A percentile compares a stretch with the other conserved stretches of the same genome.
phyloP scores from a whole-genome alignment of 1,284 basidiomycete species.

The Rhodotorula mucilaginosa region DNA sequence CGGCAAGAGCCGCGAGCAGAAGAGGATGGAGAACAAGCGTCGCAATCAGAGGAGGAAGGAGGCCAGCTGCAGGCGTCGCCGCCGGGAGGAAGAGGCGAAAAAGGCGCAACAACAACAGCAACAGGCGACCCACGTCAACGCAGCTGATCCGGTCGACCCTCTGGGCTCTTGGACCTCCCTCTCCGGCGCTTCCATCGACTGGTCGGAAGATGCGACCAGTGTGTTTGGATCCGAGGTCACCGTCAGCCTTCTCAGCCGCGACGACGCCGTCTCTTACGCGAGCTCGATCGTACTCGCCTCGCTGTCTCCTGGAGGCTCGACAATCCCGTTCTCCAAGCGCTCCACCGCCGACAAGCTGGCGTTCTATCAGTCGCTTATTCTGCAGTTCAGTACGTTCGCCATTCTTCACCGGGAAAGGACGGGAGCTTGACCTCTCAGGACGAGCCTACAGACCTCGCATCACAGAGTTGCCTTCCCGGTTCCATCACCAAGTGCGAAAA shows the following conservation, averaged over 20 bases:
- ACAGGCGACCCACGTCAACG: too few species aligned
- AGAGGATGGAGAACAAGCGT: too few species aligned
- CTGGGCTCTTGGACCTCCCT: too few species aligned
- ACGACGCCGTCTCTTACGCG: background rate
- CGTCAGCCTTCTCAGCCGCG: background rate
- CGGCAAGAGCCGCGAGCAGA: too few species aligned
- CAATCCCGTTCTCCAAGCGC: background rate
- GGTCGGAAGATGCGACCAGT: background rate
- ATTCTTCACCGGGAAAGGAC: too few species aligned
- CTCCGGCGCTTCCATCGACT: background rate
- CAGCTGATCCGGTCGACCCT: too few species aligned
- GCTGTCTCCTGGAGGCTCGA: background rate
- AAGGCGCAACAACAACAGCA: too few species aligned
- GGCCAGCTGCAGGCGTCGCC: too few species aligned
- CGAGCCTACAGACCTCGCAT: background rate
- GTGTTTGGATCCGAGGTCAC: background rate
- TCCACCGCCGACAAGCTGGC: background rate
- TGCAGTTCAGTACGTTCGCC: conserved; percentile 9
- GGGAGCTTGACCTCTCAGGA: background rate
- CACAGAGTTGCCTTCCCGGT: background rate
- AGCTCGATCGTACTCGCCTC: background rate
- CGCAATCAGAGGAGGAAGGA: too few species aligned
- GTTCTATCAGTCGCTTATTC: conserved; percentile 7
- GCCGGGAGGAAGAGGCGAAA: too few species aligned
- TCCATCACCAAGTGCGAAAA: background rate